Percentiles rank a stretch among this genome's conserved stretches.
Evolutionary conservation across 139 green algal species (phyloP).

Genomic region (Limnomonas spitsbergensis): DNA sequence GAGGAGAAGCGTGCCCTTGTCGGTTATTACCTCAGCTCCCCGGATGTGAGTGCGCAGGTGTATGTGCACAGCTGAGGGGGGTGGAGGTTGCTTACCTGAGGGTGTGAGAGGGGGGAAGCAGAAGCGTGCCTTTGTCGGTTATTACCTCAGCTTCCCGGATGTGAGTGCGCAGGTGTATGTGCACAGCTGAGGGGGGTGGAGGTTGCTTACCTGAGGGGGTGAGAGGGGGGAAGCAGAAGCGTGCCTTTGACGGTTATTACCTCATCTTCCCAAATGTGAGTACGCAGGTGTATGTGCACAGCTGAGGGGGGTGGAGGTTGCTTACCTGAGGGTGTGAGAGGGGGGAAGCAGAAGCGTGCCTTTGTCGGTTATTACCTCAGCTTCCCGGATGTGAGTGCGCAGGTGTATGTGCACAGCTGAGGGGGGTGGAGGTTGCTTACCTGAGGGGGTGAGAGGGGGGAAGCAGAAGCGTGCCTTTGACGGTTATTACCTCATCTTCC

Average conservation of each 20-base stretch:
- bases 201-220: too few species aligned
- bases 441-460: too few species aligned
- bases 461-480: conserved; percentile 57
- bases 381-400: conserved; percentile 48
- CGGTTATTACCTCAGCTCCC: conserved; percentile 53
- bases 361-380: conserved; percentile 57
- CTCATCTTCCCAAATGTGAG: conserved; percentile 54
- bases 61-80: too few species aligned
- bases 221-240: conserved; percentile 43
- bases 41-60: conserved; percentile 38
- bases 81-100: not conserved
- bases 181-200: not conserved
- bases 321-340: too few species aligned
- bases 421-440: not conserved
- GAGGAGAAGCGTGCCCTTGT: conserved; percentile 52
- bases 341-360: conserved; percentile 46
- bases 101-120: too few species aligned
- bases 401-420: too few species aligned
- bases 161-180: conserved; percentile 29
- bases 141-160: conserved; percentile 55
- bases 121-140: conserved; percentile 54
- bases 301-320: not conserved
- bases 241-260: conserved; percentile 54
- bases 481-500: conserved; percentile 53
- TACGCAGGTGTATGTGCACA: too few species aligned